These are phyloP conservation scores for Amorphotheca resinae DNA, from an alignment of 495 filamentous ascomycete species.

Conservation along the genomic window DNA sequence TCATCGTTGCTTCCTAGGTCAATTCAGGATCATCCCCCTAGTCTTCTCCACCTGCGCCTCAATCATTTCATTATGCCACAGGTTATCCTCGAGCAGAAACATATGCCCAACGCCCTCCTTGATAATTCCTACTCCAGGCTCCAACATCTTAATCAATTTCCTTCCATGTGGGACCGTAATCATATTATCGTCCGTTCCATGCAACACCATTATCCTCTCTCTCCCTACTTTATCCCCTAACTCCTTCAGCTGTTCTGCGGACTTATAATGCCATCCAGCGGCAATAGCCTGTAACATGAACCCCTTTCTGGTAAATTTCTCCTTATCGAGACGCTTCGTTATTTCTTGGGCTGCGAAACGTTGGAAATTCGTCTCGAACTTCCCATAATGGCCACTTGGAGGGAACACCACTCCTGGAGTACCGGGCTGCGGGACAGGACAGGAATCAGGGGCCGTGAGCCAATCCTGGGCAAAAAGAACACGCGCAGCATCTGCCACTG, in stretches of 20 bases:
- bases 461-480: constrained; percentile 49
- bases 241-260: constrained; percentile 42
- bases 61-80: constrained; percentile 19
- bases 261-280: constrained; percentile 69
- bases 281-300: constrained; percentile 70
- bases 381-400: constrained; percentile 24
- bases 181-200: constrained; percentile 64
- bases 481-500: constrained; percentile 33
- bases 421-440: constrained; percentile 26
- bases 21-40: not conserved
- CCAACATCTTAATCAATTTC: constrained; percentile 40
- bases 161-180: constrained; percentile 54
- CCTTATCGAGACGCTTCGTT: constrained; percentile 43
- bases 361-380: constrained; percentile 63
- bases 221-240: constrained; percentile 55
- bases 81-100: constrained; percentile 17
- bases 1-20: too few species aligned
- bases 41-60: constrained; percentile 10
- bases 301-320: constrained; percentile 46
- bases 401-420: constrained; percentile 19
- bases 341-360: constrained; percentile 69
- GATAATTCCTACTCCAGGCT: constrained; percentile 36
- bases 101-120: constrained; percentile 59
- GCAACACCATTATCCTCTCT: constrained; percentile 59
- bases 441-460: constrained; percentile 48